Evolutionary conservation across 2,329 filamentous ascomycete species (phyloP).

Genomic region (Stagonosporopsis chrysanthemi): DNA sequence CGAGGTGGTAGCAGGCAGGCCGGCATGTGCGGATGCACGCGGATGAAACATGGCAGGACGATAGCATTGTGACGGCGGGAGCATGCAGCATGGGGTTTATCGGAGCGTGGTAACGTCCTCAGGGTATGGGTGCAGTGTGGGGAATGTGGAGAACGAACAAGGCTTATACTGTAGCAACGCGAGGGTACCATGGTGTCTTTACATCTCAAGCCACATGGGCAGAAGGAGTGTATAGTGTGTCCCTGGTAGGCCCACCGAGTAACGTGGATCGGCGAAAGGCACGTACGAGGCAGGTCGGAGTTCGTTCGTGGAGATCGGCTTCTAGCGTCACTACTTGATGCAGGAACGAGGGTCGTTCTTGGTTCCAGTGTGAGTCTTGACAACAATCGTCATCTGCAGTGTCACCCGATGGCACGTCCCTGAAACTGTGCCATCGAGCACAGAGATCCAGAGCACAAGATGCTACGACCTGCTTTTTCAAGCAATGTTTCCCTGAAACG

Average conservation of each 20-base stretch:
- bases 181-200: slow-evolving; percentile 15
- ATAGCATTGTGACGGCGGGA: slow-evolving; percentile 8
- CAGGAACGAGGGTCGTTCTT: slow-evolving; percentile 6
- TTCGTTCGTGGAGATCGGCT: background rate
- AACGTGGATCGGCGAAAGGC: background rate
- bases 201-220: slow-evolving; percentile 12
- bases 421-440: slow-evolving; percentile 15
- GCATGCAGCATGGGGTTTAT: background rate
- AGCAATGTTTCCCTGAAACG: slow-evolving; percentile 3
- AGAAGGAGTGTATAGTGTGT: slow-evolving; percentile 1
- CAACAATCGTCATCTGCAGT: slow-evolving; percentile 7
- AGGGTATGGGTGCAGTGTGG: slow-evolving; percentile 3
- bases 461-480: background rate
- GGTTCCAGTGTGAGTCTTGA: slow-evolving; percentile 7
- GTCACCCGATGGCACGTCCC: slow-evolving; percentile 16
- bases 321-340: slow-evolving; percentile 9
- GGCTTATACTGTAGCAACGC: slow-evolving; percentile 4
- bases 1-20: slow-evolving; percentile 6
- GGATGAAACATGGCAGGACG: slow-evolving; percentile 17
- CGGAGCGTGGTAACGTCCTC: slow-evolving; percentile 1
- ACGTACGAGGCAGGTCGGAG: slow-evolving; percentile 9
- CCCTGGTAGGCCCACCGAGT: no score
- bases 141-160: slow-evolving; percentile 9
- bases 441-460: background rate
- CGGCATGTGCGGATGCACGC: slow-evolving; percentile 11